Base-by-base conservation (phyloP, 2,329 filamentous ascomycete genomes). In the Curvularia verruculosa region DNA sequence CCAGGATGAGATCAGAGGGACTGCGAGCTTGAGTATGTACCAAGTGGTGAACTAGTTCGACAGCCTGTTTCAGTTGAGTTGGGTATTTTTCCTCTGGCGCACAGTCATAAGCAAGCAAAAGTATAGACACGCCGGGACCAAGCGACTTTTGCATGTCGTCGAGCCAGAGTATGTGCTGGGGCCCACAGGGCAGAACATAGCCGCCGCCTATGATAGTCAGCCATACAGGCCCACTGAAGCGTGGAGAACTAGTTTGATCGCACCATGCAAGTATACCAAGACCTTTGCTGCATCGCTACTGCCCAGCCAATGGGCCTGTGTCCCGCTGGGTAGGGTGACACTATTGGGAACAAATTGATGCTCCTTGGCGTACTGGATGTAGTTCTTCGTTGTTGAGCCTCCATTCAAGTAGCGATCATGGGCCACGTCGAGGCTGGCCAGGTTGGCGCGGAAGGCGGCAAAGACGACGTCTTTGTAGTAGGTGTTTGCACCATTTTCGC, bases 71-170 rank as follows among this genome's bases (percentile, higher is more conserved):
- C 7, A 84, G 71, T 60, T 84, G 81, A 6, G 75, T 73, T 1
- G 83, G 83, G 64, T 84, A 84, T 39, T 70, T 67, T 15, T 63
- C 65, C 36, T 79, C 71, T 3, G 81, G 81, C 0, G 84, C 80
- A n/a, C 87, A 79, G 24, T 82, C 83, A 71, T 89, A 89, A 37
- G 81, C 81, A n/a, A 86, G 77, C 23, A 84, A 71, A 47, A 87
- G 79, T 46, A 83, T 72, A 18, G 83, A 78, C 28, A 84, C 72
- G 29, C 77, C 75, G 49, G 83, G 79, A 40, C 78, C 80, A 19
- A 83, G 69, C n/a, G 77, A 71, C 36, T 77, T 71, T 49, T 80
- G 71, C 29, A 84, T 70, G 15, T 79, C 76, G 19, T 70, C 65
- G 47, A 82, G 75, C 75, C 82, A 85, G 18, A 79, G 70, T 52